Percentiles rank a stretch among this genome's conserved stretches.
These are phyloP conservation scores for Hypoxylon sp. DNA, from an alignment of 2,329 filamentous ascomycete genomes.

Conservation along the genomic window DNA sequence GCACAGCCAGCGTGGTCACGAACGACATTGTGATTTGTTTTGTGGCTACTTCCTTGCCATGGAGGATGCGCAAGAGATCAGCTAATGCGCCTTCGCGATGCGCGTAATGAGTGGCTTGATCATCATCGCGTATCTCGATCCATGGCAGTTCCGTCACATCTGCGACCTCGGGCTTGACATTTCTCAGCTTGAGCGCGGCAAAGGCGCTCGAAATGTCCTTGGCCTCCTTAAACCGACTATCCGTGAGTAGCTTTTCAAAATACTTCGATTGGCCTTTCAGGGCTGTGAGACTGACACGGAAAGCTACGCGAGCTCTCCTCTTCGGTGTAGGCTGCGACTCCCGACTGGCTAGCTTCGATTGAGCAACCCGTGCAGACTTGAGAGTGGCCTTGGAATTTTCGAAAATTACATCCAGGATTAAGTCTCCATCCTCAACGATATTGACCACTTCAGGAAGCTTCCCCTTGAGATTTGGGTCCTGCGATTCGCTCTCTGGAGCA, in stretches of 20 bases:
- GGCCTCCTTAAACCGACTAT: slow-evolving; percentile 73
- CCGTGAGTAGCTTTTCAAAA: slow-evolving; percentile 75
- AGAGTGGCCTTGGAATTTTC: slow-evolving; percentile 68
- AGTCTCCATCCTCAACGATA: slow-evolving; percentile 70
- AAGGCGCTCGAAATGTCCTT: slow-evolving; percentile 65
- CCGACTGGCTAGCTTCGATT: slow-evolving; percentile 46
- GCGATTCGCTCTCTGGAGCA: slow-evolving; percentile 41
- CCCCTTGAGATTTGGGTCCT: slow-evolving; percentile 25
- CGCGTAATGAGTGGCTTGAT: slow-evolving; percentile 72
- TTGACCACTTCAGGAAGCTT: slow-evolving; percentile 57
- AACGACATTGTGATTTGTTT: slow-evolving; percentile 68
- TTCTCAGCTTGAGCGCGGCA: slow-evolving; percentile 60
- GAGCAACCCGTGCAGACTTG: slow-evolving; percentile 58
- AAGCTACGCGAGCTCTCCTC: slow-evolving; percentile 60
- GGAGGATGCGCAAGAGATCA: slow-evolving; percentile 76
- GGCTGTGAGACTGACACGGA: slow-evolving; percentile 69
- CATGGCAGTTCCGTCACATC: slow-evolving; percentile 68
- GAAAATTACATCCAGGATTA: slow-evolving; percentile 75
- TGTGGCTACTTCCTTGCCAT: slow-evolving; percentile 62
- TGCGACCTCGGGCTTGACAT: slow-evolving; percentile 63
- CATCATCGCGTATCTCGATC: slow-evolving; percentile 75
- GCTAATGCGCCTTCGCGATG: slow-evolving; percentile 72
- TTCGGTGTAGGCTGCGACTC: slow-evolving; percentile 52
- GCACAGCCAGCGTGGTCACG: slow-evolving; percentile 74
- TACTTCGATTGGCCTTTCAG: slow-evolving; percentile 75